phyloP scores from a whole-genome alignment of 257 asterid genomes.

The Ehretia macrophylla region DNA sequence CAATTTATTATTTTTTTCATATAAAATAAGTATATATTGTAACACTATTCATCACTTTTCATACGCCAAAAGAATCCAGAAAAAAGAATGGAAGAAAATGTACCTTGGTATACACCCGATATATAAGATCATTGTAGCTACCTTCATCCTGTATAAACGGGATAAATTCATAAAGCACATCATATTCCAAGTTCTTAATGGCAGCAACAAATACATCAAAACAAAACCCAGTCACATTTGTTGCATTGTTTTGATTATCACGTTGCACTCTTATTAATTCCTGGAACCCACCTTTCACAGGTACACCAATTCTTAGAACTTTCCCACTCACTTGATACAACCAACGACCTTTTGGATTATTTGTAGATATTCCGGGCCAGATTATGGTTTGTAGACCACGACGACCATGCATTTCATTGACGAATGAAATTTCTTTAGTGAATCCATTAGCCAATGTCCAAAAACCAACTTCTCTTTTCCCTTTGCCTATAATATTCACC shows the following conservation, averaged over 20 bases:
- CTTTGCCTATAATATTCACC: slow-evolving; percentile 36
- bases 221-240: slow-evolving; percentile 23
- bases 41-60: too few relatives aligned
- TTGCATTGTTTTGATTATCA: slow-evolving; percentile 16
- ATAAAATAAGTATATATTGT: too few relatives aligned
- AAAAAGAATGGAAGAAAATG: too few relatives aligned
- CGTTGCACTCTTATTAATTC: slow-evolving; percentile 11
- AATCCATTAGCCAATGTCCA: neutral
- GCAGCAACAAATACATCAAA: slow-evolving; percentile 34
- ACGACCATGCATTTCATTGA: too few relatives aligned
- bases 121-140: slow-evolving; percentile 23
- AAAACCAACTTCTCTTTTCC: slow-evolving; percentile 32
- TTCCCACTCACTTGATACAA: neutral
- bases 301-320: slow-evolving; percentile 30
- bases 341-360: slow-evolving; percentile 17
- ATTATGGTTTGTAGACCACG: neutral
- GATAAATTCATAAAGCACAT: slow-evolving; percentile 24
- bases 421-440: neutral
- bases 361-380: slow-evolving; percentile 20
- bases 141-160: slow-evolving; percentile 19
- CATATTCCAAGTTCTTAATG: slow-evolving; percentile 14
- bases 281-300: slow-evolving; percentile 12
- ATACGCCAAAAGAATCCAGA: too few relatives aligned
- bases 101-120: slow-evolving; percentile 29
- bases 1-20: too few relatives aligned